Percentiles rank a stretch among this genome's conserved stretches.
Evolutionary conservation across 371 early-diverging fungal species (phyloP).

Genomic region (Synchytrium microbalum): DNA sequence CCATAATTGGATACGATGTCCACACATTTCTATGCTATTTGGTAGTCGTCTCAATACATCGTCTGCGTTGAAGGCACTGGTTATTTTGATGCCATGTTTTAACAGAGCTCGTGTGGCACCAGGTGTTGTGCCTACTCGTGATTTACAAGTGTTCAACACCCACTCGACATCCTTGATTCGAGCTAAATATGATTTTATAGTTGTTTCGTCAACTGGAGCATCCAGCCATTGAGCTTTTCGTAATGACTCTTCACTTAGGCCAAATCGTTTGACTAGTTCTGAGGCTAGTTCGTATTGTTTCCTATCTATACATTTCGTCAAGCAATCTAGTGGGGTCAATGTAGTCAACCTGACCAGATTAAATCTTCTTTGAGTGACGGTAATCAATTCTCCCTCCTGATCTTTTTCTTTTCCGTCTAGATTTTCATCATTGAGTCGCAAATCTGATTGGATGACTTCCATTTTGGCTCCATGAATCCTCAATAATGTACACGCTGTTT

Average conservation of each 20-base stretch:
- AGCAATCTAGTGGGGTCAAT: conserved; percentile 32
- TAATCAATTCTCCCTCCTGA: conserved; percentile 28
- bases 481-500: too few species aligned
- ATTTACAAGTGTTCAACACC: conserved; percentile 48
- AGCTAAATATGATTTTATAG: conserved; percentile 42
- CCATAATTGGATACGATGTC: conserved; percentile 46
- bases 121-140: background rate
- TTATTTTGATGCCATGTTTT: conserved; percentile 45
- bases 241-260: conserved; percentile 51
- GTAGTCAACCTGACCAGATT: conserved; percentile 32
- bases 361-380: conserved; percentile 18
- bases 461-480: too few species aligned
- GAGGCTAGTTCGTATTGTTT: conserved; percentile 57
- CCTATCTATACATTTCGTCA: conserved; percentile 33
- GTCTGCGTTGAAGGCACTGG: conserved; percentile 26
- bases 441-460: too few species aligned
- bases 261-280: conserved; percentile 45
- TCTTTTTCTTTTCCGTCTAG: conserved; percentile 23
- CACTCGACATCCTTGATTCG: conserved; percentile 55
- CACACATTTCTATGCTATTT: conserved; percentile 35
- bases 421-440: background rate
- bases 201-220: conserved; percentile 28
- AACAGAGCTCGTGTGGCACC: conserved; percentile 38
- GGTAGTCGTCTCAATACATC: conserved; percentile 14
- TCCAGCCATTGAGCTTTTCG: conserved; percentile 57